A percentile compares a stretch with the other conserved stretches of the same genome.
These are phyloP conservation scores for Antitrichia curtipendula DNA, from an alignment of 225 moss, liverwort and hornwort species.

Conservation along the genomic window DNA sequence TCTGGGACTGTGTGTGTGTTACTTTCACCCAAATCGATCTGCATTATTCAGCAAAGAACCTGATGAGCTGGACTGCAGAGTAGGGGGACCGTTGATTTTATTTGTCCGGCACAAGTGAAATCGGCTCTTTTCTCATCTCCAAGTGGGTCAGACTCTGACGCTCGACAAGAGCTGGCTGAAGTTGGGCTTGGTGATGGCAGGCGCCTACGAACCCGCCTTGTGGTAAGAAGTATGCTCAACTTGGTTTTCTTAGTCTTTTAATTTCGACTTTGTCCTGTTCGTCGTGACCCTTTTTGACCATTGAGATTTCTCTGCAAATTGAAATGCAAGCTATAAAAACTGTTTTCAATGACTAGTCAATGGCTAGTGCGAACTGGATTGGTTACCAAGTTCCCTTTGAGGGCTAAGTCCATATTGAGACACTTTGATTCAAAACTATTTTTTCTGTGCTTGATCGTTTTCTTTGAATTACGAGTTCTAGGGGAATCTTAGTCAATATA, in stretches of 20 bases:
- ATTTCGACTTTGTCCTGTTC: not conserved
- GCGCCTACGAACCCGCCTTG: conserved; percentile 57
- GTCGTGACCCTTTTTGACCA: not conserved
- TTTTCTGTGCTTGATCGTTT: not conserved
- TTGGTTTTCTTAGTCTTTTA: not conserved
- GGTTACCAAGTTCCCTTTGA: not conserved
- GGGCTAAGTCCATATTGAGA: not conserved
- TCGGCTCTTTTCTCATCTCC: conserved; percentile 45
- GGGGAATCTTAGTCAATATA: not conserved
- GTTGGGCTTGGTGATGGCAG: conserved; percentile 75
- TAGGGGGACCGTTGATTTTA: conserved; percentile 46
- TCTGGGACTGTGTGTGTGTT: not conserved
- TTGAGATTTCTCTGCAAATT: not conserved
- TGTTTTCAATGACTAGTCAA: not conserved
- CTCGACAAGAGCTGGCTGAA: conserved; percentile 54
- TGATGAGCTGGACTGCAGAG: conserved; percentile 54
- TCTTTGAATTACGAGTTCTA: not conserved
- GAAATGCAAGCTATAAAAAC: not conserved
- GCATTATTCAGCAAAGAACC: conserved; percentile 5
- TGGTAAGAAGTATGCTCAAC: conserved; percentile 36
- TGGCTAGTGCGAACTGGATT: not conserved
- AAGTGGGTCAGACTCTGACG: not conserved
- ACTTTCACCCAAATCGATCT: not conserved
- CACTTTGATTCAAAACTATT: not conserved
- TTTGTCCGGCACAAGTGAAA: conserved; percentile 73